Percentiles rank a stretch among this genome's conserved stretches.
Evolutionary conservation across 1,284 basidiomycete species (phyloP).

Genomic region (Puccinia triticina): DNA sequence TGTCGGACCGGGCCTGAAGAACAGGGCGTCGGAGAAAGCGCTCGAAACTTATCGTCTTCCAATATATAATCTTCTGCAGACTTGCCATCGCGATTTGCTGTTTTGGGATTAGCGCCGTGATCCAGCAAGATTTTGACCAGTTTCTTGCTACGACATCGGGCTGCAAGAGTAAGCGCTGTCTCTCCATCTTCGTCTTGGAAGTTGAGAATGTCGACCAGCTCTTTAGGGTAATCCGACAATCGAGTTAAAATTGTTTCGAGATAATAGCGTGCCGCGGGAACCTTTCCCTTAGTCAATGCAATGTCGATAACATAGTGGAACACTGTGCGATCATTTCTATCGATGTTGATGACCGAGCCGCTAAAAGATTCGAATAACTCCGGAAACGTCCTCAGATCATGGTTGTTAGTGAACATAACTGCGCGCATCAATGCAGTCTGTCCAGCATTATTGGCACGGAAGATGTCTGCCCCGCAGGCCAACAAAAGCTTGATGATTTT

Average conservation of each 20-base stretch:
- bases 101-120: conserved; percentile 94
- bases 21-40: conserved; percentile 73
- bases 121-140: conserved; percentile 94
- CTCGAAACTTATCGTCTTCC: conserved; percentile 95
- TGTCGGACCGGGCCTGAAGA: conserved; percentile 46
- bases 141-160: conserved; percentile 92
- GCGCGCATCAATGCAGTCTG: conserved; percentile 98
- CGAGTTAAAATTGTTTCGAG: conserved; percentile 93
- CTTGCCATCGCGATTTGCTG: conserved; percentile 92
- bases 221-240: conserved; percentile 91
- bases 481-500: conserved; percentile 93
- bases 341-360: conserved; percentile 96
- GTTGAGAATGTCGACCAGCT: conserved; percentile 97
- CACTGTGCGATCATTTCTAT: conserved; percentile 95
- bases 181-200: conserved; percentile 99
- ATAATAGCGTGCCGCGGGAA: conserved; percentile 96
- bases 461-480: conserved; percentile 92
- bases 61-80: conserved; percentile 98
- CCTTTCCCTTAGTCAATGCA: conserved; percentile 97
- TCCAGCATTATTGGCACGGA: conserved; percentile 93
- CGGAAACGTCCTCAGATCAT: conserved; percentile 97
- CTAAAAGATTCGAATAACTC: conserved; percentile 96
- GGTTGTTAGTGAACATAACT: conserved; percentile 99
- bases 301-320: conserved; percentile 99
- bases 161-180: conserved; percentile 94